Conservation (phyloP, 2,329 filamentous ascomycete genomes). For the Sporothrix brunneoviolacea region DNA sequence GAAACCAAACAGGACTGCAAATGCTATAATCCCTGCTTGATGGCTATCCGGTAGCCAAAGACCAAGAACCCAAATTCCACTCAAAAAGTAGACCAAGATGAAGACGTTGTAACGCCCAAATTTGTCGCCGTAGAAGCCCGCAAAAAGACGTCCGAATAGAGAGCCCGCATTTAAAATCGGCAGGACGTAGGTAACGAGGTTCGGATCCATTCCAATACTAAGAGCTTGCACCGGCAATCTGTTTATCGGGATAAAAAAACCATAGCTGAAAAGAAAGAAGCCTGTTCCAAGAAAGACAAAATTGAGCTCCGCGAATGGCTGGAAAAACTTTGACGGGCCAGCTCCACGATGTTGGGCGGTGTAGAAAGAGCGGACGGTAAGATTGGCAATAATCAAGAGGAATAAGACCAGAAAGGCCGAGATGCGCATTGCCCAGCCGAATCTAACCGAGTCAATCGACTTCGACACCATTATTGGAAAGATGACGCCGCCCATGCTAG, state of each 20-base stretch:
- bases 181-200: slow-evolving; percentile 29
- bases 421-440: slow-evolving; percentile 22
- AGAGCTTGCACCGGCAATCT: slow-evolving; percentile 29
- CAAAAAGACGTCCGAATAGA: slow-evolving; percentile 18
- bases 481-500: slow-evolving; percentile 21
- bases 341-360: slow-evolving; percentile 28
- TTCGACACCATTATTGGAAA: slow-evolving; percentile 22
- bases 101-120: slow-evolving; percentile 41
- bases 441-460: slow-evolving; percentile 19
- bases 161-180: slow-evolving; percentile 32
- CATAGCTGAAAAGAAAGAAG: slow-evolving; percentile 31
- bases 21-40: slow-evolving; percentile 55
- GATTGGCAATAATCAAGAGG: slow-evolving; percentile 19
- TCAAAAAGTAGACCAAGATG: slow-evolving; percentile 46
- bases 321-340: too few species aligned
- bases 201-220: slow-evolving; percentile 22
- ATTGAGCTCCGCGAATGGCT: slow-evolving; percentile 27
- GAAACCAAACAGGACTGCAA: slow-evolving; percentile 63
- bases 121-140: slow-evolving; percentile 30
- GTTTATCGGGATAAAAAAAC: slow-evolving; percentile 32
- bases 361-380: slow-evolving; percentile 15
- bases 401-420: slow-evolving; percentile 20
- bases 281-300: slow-evolving; percentile 27
- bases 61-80: slow-evolving; percentile 37
- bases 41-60: slow-evolving; percentile 44